phyloP scores from a whole-genome alignment of 129 eudicot species.

The Ambrosia artemisiifolia region DNA sequence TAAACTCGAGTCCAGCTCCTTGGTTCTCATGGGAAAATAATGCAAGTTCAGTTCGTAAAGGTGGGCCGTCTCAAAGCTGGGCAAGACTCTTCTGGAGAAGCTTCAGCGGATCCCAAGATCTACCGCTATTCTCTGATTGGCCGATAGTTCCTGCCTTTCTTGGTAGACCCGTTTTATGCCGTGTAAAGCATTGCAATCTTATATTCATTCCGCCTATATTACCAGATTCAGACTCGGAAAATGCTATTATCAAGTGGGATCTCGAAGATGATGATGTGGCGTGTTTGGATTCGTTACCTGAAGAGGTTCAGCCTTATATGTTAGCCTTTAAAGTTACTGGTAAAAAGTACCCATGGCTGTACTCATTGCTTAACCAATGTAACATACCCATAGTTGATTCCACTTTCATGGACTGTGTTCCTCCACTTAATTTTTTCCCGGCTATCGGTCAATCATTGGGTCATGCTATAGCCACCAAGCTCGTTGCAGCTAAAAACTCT shows the following conservation, averaged over 20 bases:
- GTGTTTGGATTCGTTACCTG: slow-evolving; percentile 44
- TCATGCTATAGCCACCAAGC: slow-evolving; percentile 71
- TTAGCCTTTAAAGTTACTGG: slow-evolving; percentile 45
- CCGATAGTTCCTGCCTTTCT: slow-evolving; percentile 96
- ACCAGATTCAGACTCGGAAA: slow-evolving; percentile 28
- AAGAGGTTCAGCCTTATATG: slow-evolving; percentile 37
- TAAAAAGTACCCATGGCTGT: slow-evolving; percentile 76
- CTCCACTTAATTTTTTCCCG: slow-evolving; percentile 58
- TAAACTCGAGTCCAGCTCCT: slow-evolving; percentile 65
- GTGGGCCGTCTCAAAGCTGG: slow-evolving; percentile 93
- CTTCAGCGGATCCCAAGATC: slow-evolving; percentile 67
- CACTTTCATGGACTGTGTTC: slow-evolving; percentile 82
- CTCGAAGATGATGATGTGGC: slow-evolving; percentile 36
- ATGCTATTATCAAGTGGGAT: slow-evolving; percentile 28
- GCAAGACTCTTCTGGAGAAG: slow-evolving; percentile 77
- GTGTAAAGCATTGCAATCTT: slow-evolving; percentile 78
- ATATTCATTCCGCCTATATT: slow-evolving; percentile 71
- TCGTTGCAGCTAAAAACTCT: slow-evolving; percentile 77
- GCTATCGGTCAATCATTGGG: slow-evolving; percentile 61
- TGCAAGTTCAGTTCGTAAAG: slow-evolving; percentile 53
- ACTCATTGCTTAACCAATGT: slow-evolving; percentile 79
- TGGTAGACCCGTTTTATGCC: slow-evolving; percentile 93
- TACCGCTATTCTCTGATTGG: slow-evolving; percentile 90
- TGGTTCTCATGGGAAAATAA: slow-evolving; percentile 96
- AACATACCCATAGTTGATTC: slow-evolving; percentile 78